Percentiles rank a stretch among this genome's conserved stretches.
These are phyloP conservation scores for Wickerhamomyces chambardii DNA, from an alignment of 805 yeast species.

Conservation along the genomic window DNA sequence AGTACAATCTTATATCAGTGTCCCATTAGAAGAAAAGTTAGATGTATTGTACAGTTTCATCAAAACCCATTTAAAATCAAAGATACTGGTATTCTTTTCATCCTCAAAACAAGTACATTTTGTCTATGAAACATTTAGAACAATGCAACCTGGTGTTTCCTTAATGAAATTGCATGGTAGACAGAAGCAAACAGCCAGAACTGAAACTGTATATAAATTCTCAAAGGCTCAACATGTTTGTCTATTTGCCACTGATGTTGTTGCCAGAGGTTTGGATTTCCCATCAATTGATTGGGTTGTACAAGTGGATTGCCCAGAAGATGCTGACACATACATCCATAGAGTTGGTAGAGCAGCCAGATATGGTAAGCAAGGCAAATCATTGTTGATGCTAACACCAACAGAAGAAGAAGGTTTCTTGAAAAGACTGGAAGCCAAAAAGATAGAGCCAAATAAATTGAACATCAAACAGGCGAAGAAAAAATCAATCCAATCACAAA, in stretches of 20 bases:
- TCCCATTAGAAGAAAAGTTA: slow-evolving; percentile 71
- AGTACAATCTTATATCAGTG: slow-evolving; percentile 73
- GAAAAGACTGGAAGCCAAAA: slow-evolving; percentile 47
- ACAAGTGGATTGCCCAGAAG: slow-evolving; percentile 92
- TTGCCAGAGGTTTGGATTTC: slow-evolving; percentile 94
- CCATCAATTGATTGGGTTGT: slow-evolving; percentile 91
- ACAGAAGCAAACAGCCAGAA: slow-evolving; percentile 68
- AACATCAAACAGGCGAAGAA: slow-evolving; percentile 66
- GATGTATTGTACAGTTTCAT: slow-evolving; percentile 67
- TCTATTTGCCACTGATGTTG: slow-evolving; percentile 96
- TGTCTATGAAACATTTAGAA: slow-evolving; percentile 21
- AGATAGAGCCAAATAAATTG: slow-evolving; percentile 63
- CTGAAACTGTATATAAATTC: slow-evolving; percentile 60
- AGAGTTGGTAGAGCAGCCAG: slow-evolving; percentile 96
- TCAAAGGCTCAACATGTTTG: slow-evolving; percentile 38
- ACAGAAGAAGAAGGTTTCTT: slow-evolving; percentile 74
- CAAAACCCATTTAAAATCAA: slow-evolving; percentile 72
- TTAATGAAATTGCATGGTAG: slow-evolving; percentile 78
- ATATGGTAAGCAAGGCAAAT: slow-evolving; percentile 82
- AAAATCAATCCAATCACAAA: slow-evolving; percentile 68
- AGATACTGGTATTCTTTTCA: slow-evolving; percentile 74
- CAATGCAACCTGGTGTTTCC: slow-evolving; percentile 33
- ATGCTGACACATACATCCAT: slow-evolving; percentile 86
- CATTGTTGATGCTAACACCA: slow-evolving; percentile 76
- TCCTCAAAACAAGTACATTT: slow-evolving; percentile 46